These are phyloP conservation scores for Fusarium pseudograminearum DNA, from an alignment of 2,329 filamentous ascomycete genomes.

Conservation along the genomic window DNA sequence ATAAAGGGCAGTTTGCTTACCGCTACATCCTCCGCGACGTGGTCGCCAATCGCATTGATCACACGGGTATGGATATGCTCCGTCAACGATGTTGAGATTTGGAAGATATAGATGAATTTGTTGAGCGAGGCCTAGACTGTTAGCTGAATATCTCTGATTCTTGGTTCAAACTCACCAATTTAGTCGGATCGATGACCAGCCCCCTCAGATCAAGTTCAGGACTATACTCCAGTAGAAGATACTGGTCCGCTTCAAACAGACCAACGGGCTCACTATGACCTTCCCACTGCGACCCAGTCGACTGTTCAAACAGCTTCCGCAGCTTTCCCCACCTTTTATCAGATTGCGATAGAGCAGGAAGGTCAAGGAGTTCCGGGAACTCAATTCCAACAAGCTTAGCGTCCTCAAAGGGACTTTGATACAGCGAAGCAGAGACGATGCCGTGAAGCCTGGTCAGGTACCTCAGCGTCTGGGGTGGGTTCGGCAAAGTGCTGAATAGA, in stretches of 20 bases:
- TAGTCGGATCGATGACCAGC: not conserved
- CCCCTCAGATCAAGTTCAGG: constrained; percentile 18
- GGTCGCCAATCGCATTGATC: not conserved
- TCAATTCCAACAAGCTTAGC: constrained; percentile 8
- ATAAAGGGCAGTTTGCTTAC: not conserved
- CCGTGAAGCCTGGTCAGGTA: constrained; percentile 22
- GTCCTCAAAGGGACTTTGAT: not conserved
- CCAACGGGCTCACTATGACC: not conserved
- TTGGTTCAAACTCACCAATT: not conserved
- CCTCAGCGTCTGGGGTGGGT: not conserved
- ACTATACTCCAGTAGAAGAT: constrained; percentile 7
- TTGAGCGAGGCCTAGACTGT: not conserved
- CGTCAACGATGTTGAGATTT: not conserved
- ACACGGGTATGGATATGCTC: constrained; percentile 23
- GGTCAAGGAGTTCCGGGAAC: not conserved
- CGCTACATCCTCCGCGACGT: not conserved
- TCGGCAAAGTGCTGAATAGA: not conserved
- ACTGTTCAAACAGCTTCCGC: not conserved
- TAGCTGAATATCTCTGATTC: accelerated
- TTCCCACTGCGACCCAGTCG: constrained; percentile 1
- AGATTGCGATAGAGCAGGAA: not conserved
- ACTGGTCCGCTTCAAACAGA: constrained; percentile 11
- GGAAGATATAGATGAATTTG: constrained; percentile 13
- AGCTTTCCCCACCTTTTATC: not conserved
- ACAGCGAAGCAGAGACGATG: not conserved